phyloP scores from a whole-genome alignment of 2,329 filamentous ascomycete species.

The Penicillium hesseltinei region DNA sequence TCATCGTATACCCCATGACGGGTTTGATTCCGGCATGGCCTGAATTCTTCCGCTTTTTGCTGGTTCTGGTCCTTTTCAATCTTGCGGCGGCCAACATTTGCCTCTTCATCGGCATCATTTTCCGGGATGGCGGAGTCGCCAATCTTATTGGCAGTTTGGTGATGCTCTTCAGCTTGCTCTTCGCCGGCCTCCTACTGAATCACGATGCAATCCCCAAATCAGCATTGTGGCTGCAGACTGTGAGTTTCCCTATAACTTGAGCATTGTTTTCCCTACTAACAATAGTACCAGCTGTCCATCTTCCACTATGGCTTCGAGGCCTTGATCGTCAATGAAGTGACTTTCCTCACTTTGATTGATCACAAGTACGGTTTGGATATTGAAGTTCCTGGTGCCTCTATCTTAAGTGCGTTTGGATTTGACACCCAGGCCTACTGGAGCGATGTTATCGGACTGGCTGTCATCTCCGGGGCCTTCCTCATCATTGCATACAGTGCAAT shows the following conservation, averaged over 20 bases:
- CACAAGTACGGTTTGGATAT: conserved; percentile 96
- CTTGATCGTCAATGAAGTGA: conserved; percentile 94
- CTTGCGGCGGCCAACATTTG: conserved; percentile 90
- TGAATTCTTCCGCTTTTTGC: conserved; percentile 87
- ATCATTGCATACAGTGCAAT: conserved; percentile 86
- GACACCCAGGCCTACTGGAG: conserved; percentile 81
- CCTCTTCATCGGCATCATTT: conserved; percentile 92
- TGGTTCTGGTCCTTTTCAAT: conserved; percentile 94
- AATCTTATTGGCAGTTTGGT: conserved; percentile 92
- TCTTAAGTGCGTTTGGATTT: conserved; percentile 93
- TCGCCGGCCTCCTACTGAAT: conserved; percentile 90
- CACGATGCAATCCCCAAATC: conserved; percentile 85
- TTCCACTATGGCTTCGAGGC: conserved; percentile 98
- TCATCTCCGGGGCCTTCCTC: conserved; percentile 81
- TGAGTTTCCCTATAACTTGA: conserved; percentile 42
- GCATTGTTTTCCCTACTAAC: conserved; percentile 26
- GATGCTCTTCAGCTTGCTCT: conserved; percentile 95
- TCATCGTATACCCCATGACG: conserved; percentile 97
- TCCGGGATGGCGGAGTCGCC: conserved; percentile 85
- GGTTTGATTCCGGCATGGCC: conserved; percentile 77
- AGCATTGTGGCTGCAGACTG: conserved; percentile 83
- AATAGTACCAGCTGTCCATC: conserved; percentile 67
- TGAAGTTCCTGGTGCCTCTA: conserved; percentile 89
- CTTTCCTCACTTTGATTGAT: conserved; percentile 83
- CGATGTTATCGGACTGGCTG: conserved; percentile 75